Evolutionary conservation across 331 rosid species (phyloP).

Genomic region (Stylosanthes scabra): DNA sequence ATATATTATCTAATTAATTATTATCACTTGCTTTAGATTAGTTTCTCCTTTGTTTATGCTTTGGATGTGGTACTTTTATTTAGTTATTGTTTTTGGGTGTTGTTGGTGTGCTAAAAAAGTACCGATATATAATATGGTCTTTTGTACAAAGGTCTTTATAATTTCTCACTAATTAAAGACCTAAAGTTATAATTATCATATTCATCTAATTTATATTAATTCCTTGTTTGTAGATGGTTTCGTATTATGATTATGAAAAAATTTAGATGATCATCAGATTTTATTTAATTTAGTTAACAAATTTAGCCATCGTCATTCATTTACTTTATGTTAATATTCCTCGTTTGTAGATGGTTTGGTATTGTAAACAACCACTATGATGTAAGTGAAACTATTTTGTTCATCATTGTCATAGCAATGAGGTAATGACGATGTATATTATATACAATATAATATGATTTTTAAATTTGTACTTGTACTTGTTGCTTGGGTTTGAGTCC

Average conservation of each 20-base stretch:
- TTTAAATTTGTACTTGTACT: conserved; percentile 45
- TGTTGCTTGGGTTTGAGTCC: conserved; percentile 27
- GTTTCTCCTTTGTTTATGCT: background rate
- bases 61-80: conserved; percentile 31
- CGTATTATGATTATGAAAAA: too few relatives aligned
- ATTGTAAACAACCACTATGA: background rate
- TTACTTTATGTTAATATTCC: too few relatives aligned
- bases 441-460: conserved; percentile 26
- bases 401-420: conserved; percentile 14
- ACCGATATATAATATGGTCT: too few relatives aligned
- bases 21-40: background rate
- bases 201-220: too few relatives aligned
- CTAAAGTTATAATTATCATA: too few relatives aligned
- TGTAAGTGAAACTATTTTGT: background rate
- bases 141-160: too few relatives aligned
- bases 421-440: conserved; percentile 45
- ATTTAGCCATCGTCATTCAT: too few relatives aligned
- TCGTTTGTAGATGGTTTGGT: too few relatives aligned
- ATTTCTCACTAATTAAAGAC: too few relatives aligned
- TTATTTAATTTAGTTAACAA: too few relatives aligned
- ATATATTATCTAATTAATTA: background rate
- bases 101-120: conserved; percentile 18
- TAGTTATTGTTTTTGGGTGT: background rate
- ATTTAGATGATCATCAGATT: too few relatives aligned
- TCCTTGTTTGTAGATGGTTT: too few relatives aligned